A percentile compares a stretch with the other conserved stretches of the same genome.
phyloP scores from a whole-genome alignment of 108 stramenopile genomes.

The Mediolabrus comicus region DNA sequence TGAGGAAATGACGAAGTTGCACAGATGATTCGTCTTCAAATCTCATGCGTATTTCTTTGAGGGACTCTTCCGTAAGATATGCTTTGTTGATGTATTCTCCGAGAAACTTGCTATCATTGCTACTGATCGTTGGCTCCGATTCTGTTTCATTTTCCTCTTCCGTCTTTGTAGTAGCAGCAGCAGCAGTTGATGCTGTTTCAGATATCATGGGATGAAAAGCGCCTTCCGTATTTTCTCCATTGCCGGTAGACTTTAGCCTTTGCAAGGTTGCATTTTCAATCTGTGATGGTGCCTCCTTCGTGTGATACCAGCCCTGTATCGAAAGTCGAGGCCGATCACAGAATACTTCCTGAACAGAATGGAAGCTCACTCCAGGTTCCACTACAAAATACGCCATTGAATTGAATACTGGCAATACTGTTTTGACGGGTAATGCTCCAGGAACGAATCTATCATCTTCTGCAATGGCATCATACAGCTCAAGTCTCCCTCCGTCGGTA shows the following conservation, averaged over 20 bases:
- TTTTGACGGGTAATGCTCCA: slow-evolving; percentile 59
- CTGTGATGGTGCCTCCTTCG: slow-evolving; percentile 52
- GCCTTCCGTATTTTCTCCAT: slow-evolving; percentile 45
- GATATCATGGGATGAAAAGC: slow-evolving; percentile 23
- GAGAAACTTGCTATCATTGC: slow-evolving; percentile 61
- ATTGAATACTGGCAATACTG: slow-evolving; percentile 83
- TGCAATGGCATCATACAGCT: slow-evolving; percentile 72
- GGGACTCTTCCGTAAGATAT: slow-evolving; percentile 57
- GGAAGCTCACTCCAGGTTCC: slow-evolving; percentile 87
- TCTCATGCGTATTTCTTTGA: slow-evolving; percentile 64
- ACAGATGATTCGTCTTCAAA: slow-evolving; percentile 86
- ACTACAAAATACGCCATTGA: slow-evolving; percentile 93
- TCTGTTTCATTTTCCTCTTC: slow-evolving; percentile 8
- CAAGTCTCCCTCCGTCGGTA: slow-evolving; percentile 90
- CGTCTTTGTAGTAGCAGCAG: not conserved
- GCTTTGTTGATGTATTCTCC: slow-evolving; percentile 60
- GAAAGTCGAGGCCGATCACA: slow-evolving; percentile 89
- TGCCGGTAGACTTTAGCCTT: slow-evolving; percentile 57
- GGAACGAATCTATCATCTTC: slow-evolving; percentile 49
- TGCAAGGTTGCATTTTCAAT: slow-evolving; percentile 73
- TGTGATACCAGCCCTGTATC: slow-evolving; percentile 90
- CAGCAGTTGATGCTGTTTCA: not conserved
- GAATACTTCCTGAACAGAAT: slow-evolving; percentile 96
- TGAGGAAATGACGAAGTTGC: slow-evolving; percentile 77
- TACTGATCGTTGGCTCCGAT: slow-evolving; percentile 30